phyloP scores from a whole-genome alignment of 345 rosid species.

The Lepidium aucheri region DNA sequence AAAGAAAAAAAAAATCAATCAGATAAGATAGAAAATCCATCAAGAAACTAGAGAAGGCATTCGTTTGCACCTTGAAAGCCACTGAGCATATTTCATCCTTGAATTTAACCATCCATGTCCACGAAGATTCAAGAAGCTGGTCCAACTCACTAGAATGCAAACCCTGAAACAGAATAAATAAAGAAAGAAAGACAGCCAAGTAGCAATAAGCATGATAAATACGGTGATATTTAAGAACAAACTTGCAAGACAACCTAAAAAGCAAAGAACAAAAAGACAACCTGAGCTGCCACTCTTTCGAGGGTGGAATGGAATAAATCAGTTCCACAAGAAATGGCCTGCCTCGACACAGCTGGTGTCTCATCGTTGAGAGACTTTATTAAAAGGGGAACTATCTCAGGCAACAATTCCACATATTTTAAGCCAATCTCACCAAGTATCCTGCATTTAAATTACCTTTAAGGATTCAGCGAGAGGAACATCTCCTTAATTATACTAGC shows the following conservation, averaged over 20 bases:
- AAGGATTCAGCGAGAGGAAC: background rate
- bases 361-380: constrained; percentile 59
- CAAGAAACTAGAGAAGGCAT: background rate
- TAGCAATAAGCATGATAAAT: background rate
- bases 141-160: constrained; percentile 60
- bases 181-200: constrained; percentile 1
- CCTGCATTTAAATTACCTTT: constrained; percentile 34
- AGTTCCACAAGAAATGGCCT: constrained; percentile 61
- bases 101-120: constrained; percentile 76
- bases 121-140: constrained; percentile 56
- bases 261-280: constrained; percentile 7
- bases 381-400: constrained; percentile 69
- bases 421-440: constrained; percentile 74
- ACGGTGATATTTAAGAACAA: background rate
- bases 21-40: constrained; percentile 1
- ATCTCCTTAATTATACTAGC: background rate
- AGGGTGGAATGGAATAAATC: constrained; percentile 59
- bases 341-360: constrained; percentile 86
- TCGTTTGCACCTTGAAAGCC: constrained; percentile 61
- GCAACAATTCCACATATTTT: constrained; percentile 60
- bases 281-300: constrained; percentile 61
- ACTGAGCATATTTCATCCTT: constrained; percentile 70
- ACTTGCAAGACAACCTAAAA: background rate
- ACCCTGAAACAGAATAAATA: constrained; percentile 40
- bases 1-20: constrained; percentile 14